Base-by-base conservation (phyloP, 805 yeast genomes). In the Cyberlindnera misumaiensis region DNA sequence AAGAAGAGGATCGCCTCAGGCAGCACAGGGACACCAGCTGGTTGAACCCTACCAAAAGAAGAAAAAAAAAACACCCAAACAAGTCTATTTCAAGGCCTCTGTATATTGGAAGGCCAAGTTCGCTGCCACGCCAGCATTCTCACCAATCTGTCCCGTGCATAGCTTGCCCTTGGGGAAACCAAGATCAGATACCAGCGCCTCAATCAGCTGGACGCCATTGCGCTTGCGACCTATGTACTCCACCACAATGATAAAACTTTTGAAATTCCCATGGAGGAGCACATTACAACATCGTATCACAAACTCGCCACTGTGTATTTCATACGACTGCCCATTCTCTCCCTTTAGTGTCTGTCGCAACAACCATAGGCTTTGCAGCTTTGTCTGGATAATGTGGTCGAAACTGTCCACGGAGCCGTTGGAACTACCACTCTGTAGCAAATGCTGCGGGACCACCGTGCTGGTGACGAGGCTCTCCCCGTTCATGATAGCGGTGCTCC, bases 261-360 rank as follows among this genome's bases (percentile, higher is more conserved):
- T 73, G 64, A 82, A 84, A 14, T 67, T 68, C 1, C 95, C 94
- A 53, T 83, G 88, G 11, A 83, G 65, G 35, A 79, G 77, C 29
- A 84, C 75, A 52, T 84, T 85, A 31, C 84, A 79, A 0, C 88
- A 73, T 29, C 86, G 63, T 3, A 85, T 62, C 8, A 64, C 60
- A 48, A 79, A 44, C 30, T 49, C 47, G 2, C 57, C 53, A 20
- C 58, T 55, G 26, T 68, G 71, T 3, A 83, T 51, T 43, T 73
- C 72, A 52, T 80, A 84, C 5, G 75, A 72, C 38, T 71, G 70
- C 0, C 95, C 95, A 9, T 83, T 81, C 43, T 83, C 89, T 2
- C 90, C 93, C 49, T 75, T 73, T 35, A 83, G 70, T 9, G 73
- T 65, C 56, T 85, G 95, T 43, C 85, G 65, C 32, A 74, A 67